Conservation (phyloP, 78 protist species). For the Dictyostelium purpureum region DNA sequence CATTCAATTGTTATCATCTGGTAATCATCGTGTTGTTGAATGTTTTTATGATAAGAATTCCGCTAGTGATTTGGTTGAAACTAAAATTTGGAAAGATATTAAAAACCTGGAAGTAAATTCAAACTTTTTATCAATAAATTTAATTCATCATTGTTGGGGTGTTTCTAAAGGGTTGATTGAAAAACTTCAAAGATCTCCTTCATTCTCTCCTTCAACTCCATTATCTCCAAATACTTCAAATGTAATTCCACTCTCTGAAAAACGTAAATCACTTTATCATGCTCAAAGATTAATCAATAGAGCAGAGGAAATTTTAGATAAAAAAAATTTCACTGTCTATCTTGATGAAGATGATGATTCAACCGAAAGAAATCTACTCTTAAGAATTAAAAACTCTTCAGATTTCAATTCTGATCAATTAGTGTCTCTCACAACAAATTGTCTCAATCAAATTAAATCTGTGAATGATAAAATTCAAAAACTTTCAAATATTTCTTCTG, state of each 20-base stretch:
- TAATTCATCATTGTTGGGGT: slow-evolving; percentile 73
- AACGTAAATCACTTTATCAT: slow-evolving; percentile 24
- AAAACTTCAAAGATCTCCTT: background rate
- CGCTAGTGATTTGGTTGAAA: background rate
- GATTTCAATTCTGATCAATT: background rate
- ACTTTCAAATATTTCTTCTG: slow-evolving; percentile 6
- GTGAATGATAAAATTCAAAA: background rate
- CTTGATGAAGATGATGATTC: background rate
- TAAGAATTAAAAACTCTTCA: background rate
- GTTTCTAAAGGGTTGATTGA: slow-evolving; percentile 38
- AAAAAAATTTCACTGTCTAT: slow-evolving; percentile 4
- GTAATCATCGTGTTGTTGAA: slow-evolving; percentile 67
- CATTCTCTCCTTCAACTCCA: background rate
- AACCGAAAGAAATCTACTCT: background rate
- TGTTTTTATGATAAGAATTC: background rate
- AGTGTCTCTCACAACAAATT: background rate
- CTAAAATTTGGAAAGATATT: slow-evolving; percentile 25
- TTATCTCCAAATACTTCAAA: background rate
- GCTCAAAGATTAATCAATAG: slow-evolving; percentile 22
- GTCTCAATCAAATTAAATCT: slow-evolving; percentile 3
- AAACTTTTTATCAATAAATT: background rate
- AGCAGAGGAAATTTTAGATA: background rate
- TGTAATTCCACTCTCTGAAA: background rate
- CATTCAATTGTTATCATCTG: background rate
- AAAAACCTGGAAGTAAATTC: background rate